Evolutionary conservation across 2,329 filamentous ascomycete genomes (phyloP).

Genomic region (Hypoxylon sp.): DNA sequence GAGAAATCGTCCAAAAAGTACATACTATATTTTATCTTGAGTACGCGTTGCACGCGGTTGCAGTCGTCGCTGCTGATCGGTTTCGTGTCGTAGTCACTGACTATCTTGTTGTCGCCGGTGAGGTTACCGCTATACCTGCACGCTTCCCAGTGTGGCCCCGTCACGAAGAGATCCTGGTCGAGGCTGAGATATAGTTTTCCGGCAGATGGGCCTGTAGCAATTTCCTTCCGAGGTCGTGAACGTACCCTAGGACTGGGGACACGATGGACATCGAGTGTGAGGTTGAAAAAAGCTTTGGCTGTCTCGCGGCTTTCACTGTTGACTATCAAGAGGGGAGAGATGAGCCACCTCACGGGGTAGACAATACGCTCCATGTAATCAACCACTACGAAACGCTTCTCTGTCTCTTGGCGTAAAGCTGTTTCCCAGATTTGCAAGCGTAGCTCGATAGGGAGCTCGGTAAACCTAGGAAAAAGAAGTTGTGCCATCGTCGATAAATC

Average conservation of each 20-base stretch:
- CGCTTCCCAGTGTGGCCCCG: not conserved
- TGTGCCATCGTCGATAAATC: constrained; percentile 26
- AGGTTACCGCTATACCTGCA: no score
- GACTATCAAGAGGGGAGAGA: constrained; percentile 21
- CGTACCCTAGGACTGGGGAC: not conserved
- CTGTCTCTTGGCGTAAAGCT: constrained; percentile 18
- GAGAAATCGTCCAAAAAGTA: no score
- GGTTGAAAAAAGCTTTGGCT: constrained; percentile 29
- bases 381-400: constrained; percentile 16
- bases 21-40: not conserved
- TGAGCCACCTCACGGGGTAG: constrained; percentile 8
- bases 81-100: not conserved
- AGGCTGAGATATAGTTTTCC: constrained; percentile 15
- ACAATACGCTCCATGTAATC: not conserved
- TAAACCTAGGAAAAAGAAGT: constrained; percentile 17
- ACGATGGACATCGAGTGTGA: constrained; percentile 12
- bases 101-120: not conserved
- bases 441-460: constrained; percentile 24
- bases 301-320: constrained; percentile 33
- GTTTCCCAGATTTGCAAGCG: constrained; percentile 18
- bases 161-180: constrained; percentile 15
- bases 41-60: constrained; percentile 4
- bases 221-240: not conserved
- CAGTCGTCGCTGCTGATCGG: not conserved
- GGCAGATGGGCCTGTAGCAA: not conserved